Base-by-base conservation (phyloP, 2,329 filamentous ascomycete species). In the Samsoniella hepiali region DNA sequence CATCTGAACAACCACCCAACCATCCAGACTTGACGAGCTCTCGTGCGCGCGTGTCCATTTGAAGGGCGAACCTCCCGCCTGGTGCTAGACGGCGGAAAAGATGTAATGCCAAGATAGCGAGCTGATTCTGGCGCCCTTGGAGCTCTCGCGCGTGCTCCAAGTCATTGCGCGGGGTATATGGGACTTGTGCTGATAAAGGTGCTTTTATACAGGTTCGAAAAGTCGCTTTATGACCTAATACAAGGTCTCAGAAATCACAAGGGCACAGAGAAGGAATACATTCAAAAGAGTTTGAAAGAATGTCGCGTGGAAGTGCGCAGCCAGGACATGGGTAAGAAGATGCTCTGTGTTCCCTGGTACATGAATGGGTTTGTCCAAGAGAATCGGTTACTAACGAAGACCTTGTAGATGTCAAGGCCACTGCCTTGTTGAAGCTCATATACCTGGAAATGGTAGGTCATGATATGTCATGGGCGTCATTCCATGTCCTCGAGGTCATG, bases 371-470 rank as follows among this genome's bases (percentile, higher is more conserved):
- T 29, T 29, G 17, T 45, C 40, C 17, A 51, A 11, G n/a, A 4
- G 29, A 22, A 34, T 8, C 1, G 10, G 5, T 9, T 40, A 3
- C 44, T 62, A 22, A 62, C 47, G 47, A 34, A 8, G 8, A 22
- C 8, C n/a, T 9, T 55, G 59, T 64, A 91, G 93, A 98, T 79
- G 85, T 97, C 77, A 99, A 99, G 82, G 93, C 95, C 27, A 98
- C 93, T 40, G 95, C 95, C 53, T 84, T 99, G 61, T 82, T 99
- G 72, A 99, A 99, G 81, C 85, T 99, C 70, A 89, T 97, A 60
- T 99, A 99, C 75, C 86, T 99, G 68, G 95, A 99, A 76, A 99
- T 99, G 95, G 93, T 98, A 69, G 95, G 95, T 15, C 91, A 98
- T 75, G 95, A 98, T 77, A 99, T 99, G 95, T 97, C 94, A 3